These are phyloP conservation scores for Rhynchosporium secalis DNA, from an alignment of 2,329 filamentous ascomycete species.

Conservation along the genomic window DNA sequence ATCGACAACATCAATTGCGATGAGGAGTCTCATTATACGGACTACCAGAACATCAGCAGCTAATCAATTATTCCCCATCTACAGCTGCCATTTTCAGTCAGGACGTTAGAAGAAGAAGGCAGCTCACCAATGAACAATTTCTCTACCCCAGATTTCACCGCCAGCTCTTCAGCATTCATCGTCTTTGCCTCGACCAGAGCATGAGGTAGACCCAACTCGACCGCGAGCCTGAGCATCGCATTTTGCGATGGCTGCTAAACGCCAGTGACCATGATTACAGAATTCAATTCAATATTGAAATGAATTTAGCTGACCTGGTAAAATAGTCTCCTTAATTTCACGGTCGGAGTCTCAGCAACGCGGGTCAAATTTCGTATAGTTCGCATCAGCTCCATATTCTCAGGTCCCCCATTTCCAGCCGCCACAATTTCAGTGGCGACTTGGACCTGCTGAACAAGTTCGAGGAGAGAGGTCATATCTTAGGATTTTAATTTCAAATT, in stretches of 20 bases:
- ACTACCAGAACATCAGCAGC: conserved; percentile 1
- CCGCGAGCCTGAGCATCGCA: conserved; percentile 16
- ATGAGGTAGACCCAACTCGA: conserved; percentile 21
- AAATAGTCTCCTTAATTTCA: conserved; percentile 11
- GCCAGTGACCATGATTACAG: background rate
- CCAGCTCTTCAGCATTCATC: conserved; percentile 21
- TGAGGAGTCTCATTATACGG: conserved; percentile 24
- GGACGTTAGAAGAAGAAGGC: background rate
- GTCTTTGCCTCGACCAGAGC: conserved; percentile 6
- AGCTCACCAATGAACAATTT: conserved; percentile 14
- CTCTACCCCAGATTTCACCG: conserved; percentile 10
- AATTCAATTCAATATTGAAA: no score
- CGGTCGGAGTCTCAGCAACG: conserved; percentile 16
- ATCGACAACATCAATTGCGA: conserved; percentile 15
- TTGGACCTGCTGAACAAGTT: conserved; percentile 14
- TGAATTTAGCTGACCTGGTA: conserved; percentile 7
- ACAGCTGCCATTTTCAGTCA: no score
- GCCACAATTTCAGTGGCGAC: conserved; percentile 11
- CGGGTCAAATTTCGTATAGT: conserved; percentile 19
- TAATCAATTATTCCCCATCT: background rate
- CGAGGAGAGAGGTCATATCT: conserved; percentile 2
- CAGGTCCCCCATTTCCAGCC: background rate
- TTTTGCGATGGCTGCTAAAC: conserved; percentile 12
- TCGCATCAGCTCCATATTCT: conserved; percentile 11
- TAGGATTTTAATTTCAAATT: no score